Conservation (phyloP, 345 rosid species). For the Pistacia atlantica region DNA sequence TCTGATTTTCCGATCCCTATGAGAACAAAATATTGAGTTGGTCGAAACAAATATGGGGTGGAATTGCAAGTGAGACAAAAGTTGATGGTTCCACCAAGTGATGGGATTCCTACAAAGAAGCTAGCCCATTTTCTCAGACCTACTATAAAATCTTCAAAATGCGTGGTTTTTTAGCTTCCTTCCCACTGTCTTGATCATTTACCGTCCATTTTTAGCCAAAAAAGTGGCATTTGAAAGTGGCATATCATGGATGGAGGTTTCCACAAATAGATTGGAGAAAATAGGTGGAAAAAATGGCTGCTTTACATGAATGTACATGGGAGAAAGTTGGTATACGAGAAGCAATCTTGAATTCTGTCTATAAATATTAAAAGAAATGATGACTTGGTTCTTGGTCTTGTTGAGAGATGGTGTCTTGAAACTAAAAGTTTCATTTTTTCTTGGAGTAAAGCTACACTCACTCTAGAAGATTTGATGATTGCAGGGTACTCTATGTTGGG, state of each 20-base stretch:
- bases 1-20: too few species aligned
- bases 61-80: constrained; percentile 35
- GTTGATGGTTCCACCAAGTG: constrained; percentile 27
- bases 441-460: too few species aligned
- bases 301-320: constrained; percentile 14
- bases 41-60: too few species aligned
- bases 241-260: constrained; percentile 30
- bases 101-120: background rate
- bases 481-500: too few species aligned
- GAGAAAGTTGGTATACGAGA: too few species aligned
- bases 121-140: too few species aligned
- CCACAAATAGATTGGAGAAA: constrained; percentile 26
- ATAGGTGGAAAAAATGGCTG: constrained; percentile 46
- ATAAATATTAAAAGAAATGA: constrained; percentile 14
- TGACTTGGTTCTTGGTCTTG: constrained; percentile 34
- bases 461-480: too few species aligned
- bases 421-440: too few species aligned
- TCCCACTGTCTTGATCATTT: constrained; percentile 11
- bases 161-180: constrained; percentile 19
- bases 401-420: constrained; percentile 11
- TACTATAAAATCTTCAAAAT: background rate
- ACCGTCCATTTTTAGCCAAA: background rate
- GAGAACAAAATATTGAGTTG: too few species aligned
- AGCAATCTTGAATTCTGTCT: constrained; percentile 17
- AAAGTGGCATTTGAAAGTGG: background rate